These are phyloP conservation scores for Saturnispora serradocipensis DNA, from an alignment of 805 yeast genomes.

Conservation along the genomic window DNA sequence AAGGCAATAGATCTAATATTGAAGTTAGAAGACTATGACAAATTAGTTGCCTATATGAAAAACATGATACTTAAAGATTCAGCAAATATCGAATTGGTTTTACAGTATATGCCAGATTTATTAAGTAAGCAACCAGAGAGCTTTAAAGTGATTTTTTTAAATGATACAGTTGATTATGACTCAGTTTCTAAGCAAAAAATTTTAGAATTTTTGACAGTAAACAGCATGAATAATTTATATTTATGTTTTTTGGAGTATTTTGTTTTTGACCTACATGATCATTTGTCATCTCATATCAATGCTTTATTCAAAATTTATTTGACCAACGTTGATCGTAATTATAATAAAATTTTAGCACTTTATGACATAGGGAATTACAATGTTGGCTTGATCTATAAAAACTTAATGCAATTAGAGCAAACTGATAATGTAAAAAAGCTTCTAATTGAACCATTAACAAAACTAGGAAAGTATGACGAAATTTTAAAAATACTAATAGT, in stretches of 20 bases:
- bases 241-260: constrained; percentile 45
- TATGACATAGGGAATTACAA: constrained; percentile 30
- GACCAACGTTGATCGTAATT: constrained; percentile 16
- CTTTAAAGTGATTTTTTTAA: constrained; percentile 50
- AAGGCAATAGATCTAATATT: constrained; percentile 58
- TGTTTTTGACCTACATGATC: constrained; percentile 32
- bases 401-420: constrained; percentile 14
- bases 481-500: constrained; percentile 54
- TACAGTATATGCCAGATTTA: constrained; percentile 48
- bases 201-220: constrained; percentile 37
- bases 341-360: constrained; percentile 29
- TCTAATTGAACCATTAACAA: constrained; percentile 48
- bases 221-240: constrained; percentile 21
- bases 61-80: constrained; percentile 31
- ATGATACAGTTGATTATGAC: constrained; percentile 45
- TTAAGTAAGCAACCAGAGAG: constrained; percentile 30
- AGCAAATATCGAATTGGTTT: constrained; percentile 42
- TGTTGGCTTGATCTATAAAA: constrained; percentile 27
- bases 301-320: constrained; percentile 39
- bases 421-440: constrained; percentile 29
- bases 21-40: constrained; percentile 16
- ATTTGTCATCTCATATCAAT: constrained; percentile 32
- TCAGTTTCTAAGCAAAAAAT: constrained; percentile 29
- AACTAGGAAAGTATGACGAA: constrained; percentile 50
- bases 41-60: constrained; percentile 36